phyloP scores from a whole-genome alignment of 306 rosid species.

The Lablab purpureus region DNA sequence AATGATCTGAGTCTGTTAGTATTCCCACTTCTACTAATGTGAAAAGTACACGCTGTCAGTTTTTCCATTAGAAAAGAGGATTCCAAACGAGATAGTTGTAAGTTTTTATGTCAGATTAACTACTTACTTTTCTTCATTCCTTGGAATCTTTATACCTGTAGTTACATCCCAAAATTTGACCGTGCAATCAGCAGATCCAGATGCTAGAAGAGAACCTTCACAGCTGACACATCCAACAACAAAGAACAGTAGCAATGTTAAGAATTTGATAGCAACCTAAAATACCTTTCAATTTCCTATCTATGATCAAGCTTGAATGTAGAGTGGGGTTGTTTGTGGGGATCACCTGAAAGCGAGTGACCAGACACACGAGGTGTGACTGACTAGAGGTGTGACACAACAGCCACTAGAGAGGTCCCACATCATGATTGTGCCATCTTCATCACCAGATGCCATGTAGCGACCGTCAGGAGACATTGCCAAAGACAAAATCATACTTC shows the following conservation, averaged over 20 bases:
- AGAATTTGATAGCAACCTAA: not conserved
- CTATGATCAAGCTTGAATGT: conserved; percentile 6
- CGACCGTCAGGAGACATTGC: conserved; percentile 92
- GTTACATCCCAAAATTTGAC: conserved; percentile 86
- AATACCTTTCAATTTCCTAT: not conserved
- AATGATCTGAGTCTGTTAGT: conserved; percentile 70
- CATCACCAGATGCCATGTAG: conserved; percentile 87
- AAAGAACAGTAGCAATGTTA: conserved; percentile 1
- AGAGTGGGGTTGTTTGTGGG: not conserved
- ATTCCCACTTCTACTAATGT: conserved; percentile 65
- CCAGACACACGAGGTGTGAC: conserved; percentile 85
- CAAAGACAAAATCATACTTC: conserved; percentile 84
- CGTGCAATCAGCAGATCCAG: conserved; percentile 90
- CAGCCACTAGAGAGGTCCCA: conserved; percentile 91
- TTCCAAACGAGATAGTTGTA: not conserved
- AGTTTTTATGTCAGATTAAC: conserved; percentile 13
- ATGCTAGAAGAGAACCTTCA: conserved; percentile 89
- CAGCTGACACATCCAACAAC: conserved; percentile 57
- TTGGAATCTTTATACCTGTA: conserved; percentile 68
- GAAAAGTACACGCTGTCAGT: conserved; percentile 18
- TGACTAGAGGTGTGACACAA: conserved; percentile 73
- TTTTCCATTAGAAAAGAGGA: not conserved
- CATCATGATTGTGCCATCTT: conserved; percentile 88
- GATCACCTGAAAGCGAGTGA: conserved; percentile 75
- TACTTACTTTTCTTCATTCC: conserved; percentile 75